These are phyloP conservation scores for Silene latifolia DNA, from an alignment of 148 eudicot species.

Conservation along the genomic window DNA sequence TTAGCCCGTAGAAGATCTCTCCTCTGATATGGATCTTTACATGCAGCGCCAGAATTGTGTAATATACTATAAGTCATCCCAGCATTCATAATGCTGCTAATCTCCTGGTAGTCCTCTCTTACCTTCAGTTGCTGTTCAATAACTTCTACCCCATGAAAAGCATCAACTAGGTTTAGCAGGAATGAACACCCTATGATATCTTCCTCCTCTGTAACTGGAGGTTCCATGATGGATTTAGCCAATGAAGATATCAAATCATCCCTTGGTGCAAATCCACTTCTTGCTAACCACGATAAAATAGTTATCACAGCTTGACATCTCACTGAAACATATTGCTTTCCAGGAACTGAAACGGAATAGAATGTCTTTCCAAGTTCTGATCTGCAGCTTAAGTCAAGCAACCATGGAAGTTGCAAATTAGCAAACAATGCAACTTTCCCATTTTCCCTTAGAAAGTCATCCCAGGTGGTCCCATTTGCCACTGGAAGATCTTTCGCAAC, in stretches of 20 bases:
- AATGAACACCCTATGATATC: constrained; percentile 83
- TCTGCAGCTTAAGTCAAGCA: constrained; percentile 57
- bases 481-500: constrained; percentile 60
- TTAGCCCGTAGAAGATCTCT: constrained; percentile 65
- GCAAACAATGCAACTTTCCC: constrained; percentile 68
- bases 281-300: constrained; percentile 82
- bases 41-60: constrained; percentile 61
- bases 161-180: constrained; percentile 82
- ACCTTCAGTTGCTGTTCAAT: constrained; percentile 77
- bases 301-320: constrained; percentile 64
- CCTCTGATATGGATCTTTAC: constrained; percentile 61
- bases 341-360: constrained; percentile 37
- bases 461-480: constrained; percentile 54
- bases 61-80: constrained; percentile 88
- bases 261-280: constrained; percentile 76
- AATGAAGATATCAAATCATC: constrained; percentile 79
- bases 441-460: constrained; percentile 57
- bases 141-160: constrained; percentile 86
- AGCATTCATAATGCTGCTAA: constrained; percentile 85
- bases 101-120: constrained; percentile 73
- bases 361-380: constrained; percentile 52
- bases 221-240: constrained; percentile 78
- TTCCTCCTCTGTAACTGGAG: constrained; percentile 88
- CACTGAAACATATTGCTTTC: constrained; percentile 41
- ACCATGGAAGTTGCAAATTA: constrained; percentile 84